Evolutionary conservation across 179 eudicot species (phyloP).

Genomic region (Silene noctiflora): DNA sequence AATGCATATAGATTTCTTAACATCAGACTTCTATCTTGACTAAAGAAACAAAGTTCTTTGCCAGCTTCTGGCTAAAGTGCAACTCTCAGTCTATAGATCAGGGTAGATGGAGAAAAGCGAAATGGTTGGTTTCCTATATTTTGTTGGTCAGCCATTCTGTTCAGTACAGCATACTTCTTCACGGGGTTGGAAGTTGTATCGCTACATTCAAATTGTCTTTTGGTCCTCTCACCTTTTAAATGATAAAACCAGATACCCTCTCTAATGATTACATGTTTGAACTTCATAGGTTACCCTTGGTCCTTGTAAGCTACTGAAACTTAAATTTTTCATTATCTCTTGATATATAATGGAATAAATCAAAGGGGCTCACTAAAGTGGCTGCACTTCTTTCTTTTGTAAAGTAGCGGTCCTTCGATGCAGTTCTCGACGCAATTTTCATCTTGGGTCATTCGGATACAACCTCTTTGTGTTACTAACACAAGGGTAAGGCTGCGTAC

Average conservation of each 20-base stretch:
- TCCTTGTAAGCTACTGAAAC: not conserved
- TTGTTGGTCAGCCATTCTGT: not conserved
- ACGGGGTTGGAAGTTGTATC: not conserved
- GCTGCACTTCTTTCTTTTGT: no score
- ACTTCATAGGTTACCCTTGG: not conserved
- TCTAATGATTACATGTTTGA: not conserved
- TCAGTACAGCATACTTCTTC: not conserved
- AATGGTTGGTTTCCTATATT: not conserved
- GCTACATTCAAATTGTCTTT: not conserved
- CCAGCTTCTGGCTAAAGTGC: not conserved
- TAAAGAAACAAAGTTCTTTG: not conserved
- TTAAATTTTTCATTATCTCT: not conserved
- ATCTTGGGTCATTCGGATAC: no score
- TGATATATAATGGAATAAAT: no score
- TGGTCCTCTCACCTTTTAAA: not conserved
- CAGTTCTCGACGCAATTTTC: no score
- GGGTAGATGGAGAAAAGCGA: not conserved
- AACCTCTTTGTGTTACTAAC: no score
- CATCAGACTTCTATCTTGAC: constrained; percentile 14
- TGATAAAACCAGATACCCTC: not conserved
- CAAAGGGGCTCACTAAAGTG: no score
- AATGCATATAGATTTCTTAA: not conserved
- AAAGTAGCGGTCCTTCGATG: no score
- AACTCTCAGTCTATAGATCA: not conserved
- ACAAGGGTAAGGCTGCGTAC: no score